Evolutionary conservation across 2,329 filamentous ascomycete genomes (phyloP), one percentile per base, ranked within the genome.

Genomic region (Furcasterigmium furcatum): DNA sequence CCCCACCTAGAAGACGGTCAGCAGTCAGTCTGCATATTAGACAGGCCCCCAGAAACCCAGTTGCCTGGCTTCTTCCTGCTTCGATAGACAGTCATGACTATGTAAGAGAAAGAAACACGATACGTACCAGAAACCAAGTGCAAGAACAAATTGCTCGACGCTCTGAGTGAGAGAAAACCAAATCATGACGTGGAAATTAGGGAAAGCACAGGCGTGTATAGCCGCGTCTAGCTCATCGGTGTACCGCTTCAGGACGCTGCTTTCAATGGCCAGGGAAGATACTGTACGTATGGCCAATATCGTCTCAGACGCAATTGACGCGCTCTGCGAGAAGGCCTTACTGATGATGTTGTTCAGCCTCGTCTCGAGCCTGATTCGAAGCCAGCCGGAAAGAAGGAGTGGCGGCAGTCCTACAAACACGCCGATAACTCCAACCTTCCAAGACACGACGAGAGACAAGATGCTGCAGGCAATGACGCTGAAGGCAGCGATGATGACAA

Each of bases 231-330:
- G 51, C 21, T 64, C 61, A 2, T 55, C 48, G 0, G 52, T 53
- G 45, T 72, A 72, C 14, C 57, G 49, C n/a, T 53, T 29, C 3
- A 64, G 47, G 14, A 71, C 57, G 8, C 56, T 52, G 3, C 56
- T 50, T 50, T 73, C 70, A 4, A 68, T 56, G 1, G 60, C 60
- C 13, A 73, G 56, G 7, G 65, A 65, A 3, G 68, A 59, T 9
- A 73, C 63, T 2, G 73, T 77, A 9, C 70, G 61, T 21, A 79
- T 69, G 1, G 72, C 62, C 2, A 60, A 58, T 6, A 74, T 62
- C 1, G 71, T 65, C 44, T 77, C 74, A n/a, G 66, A 65, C 0
- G 74, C 74, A 18, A 73, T 63, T 9, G 64, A 58, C 2, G 72
- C 72, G 35, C 69, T 72, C 12, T 62, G 57, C 14, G 66, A 49